Evolutionary conservation across 2,329 filamentous ascomycete species (phyloP).

Genomic region (Aspergillus brunneoviolaceus): DNA sequence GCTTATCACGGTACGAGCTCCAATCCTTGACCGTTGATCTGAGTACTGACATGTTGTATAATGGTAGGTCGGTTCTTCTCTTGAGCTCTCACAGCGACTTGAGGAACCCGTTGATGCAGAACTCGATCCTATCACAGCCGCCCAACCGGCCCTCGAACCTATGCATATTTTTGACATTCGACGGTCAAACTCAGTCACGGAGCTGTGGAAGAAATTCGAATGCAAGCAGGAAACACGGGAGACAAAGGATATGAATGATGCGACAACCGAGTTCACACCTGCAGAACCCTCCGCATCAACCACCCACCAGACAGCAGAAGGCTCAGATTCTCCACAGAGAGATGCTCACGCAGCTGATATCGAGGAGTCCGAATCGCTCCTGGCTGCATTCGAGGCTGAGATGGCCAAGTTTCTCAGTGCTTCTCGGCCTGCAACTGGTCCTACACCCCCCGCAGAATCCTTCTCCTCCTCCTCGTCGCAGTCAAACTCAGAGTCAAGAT

Average conservation of each 20-base stretch:
- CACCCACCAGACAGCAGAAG: slow-evolving; percentile 4
- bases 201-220: slow-evolving; percentile 40
- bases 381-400: slow-evolving; percentile 43
- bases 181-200: slow-evolving; percentile 39
- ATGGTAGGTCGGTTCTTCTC: slow-evolving; percentile 46
- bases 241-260: slow-evolving; percentile 2
- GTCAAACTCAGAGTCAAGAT: slow-evolving; percentile 10
- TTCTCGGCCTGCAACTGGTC: slow-evolving; percentile 13
- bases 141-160: slow-evolving; percentile 19
- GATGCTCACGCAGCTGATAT: slow-evolving; percentile 13
- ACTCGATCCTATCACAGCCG: slow-evolving; percentile 4
- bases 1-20: slow-evolving; percentile 42
- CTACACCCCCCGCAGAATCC: slow-evolving; percentile 13
- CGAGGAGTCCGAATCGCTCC: slow-evolving; percentile 31
- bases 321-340: slow-evolving; percentile 12
- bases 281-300: not conserved
- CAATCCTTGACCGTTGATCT: not conserved
- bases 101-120: slow-evolving; percentile 38
- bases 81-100: slow-evolving; percentile 48
- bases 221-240: slow-evolving; percentile 6
- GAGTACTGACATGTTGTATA: slow-evolving; percentile 15
- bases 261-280: not conserved
- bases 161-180: slow-evolving; percentile 51
- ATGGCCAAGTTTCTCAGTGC: slow-evolving; percentile 36
- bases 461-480: slow-evolving; percentile 7